phyloP scores from a whole-genome alignment of 2,329 filamentous ascomycete species.

The Nemania serpens region DNA sequence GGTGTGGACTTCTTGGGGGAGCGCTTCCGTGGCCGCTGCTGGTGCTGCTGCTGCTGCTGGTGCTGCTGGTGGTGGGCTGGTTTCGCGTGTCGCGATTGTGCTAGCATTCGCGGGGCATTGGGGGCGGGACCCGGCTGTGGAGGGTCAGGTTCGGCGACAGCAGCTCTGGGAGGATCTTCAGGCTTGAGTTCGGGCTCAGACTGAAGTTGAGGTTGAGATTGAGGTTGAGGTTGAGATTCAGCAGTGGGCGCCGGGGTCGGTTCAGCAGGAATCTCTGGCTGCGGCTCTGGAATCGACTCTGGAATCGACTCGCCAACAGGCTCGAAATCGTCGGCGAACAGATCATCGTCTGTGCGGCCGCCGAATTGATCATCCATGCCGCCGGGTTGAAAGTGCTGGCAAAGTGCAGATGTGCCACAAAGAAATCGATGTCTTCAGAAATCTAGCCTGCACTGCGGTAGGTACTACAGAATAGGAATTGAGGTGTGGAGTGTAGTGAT shows the following conservation, averaged over 20 bases:
- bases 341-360: conserved; percentile 64
- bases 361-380: conserved; percentile 65
- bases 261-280: neutral
- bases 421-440: no score
- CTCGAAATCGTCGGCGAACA: conserved; percentile 67
- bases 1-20: conserved; percentile 27
- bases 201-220: conserved; percentile 11
- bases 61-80: conserved; percentile 30
- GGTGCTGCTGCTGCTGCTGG: conserved; percentile 29
- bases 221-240: conserved; percentile 14
- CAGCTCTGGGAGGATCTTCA: no score
- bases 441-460: no score
- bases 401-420: neutral
- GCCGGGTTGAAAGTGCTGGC: neutral
- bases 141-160: conserved; percentile 6
- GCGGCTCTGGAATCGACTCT: conserved; percentile 2
- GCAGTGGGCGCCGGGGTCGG: conserved; percentile 17
- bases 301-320: conserved; percentile 46
- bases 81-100: conserved; percentile 43
- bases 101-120: conserved; percentile 36
- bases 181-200: no score
- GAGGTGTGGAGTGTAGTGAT: no score
- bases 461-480: no score
- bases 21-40: conserved; percentile 32
- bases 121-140: conserved; percentile 21